Percentiles rank a stretch among this genome's conserved stretches.
phyloP scores from a whole-genome alignment of 2,329 filamentous ascomycete species.

The Colletotrichum sansevieriae region DNA sequence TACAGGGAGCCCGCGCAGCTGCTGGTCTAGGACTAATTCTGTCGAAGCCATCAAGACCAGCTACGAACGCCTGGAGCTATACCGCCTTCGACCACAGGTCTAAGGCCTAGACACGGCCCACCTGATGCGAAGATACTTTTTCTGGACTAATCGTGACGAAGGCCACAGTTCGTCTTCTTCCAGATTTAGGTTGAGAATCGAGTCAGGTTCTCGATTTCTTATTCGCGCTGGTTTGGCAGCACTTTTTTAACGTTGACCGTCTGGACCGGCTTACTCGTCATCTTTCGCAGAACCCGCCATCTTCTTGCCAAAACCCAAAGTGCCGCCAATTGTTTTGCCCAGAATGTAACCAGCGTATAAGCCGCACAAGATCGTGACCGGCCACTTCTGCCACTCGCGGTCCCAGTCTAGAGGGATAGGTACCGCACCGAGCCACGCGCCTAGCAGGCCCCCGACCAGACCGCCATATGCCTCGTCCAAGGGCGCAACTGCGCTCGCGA shows the following conservation, averaged over 20 bases:
- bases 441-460: slow-evolving; percentile 80
- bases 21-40: slow-evolving; percentile 8
- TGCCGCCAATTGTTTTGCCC: slow-evolving; percentile 74
- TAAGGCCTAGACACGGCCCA: background rate
- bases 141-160: background rate
- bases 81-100: background rate
- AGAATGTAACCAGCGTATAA: slow-evolving; percentile 82
- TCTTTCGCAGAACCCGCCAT: slow-evolving; percentile 46
- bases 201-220: background rate
- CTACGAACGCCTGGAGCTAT: slow-evolving; percentile 14
- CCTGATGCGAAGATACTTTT: slow-evolving; percentile 7
- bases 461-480: slow-evolving; percentile 89
- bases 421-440: slow-evolving; percentile 93
- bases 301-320: slow-evolving; percentile 60
- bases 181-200: background rate
- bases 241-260: background rate
- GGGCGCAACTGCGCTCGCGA: slow-evolving; percentile 76
- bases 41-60: background rate
- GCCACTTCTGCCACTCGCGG: slow-evolving; percentile 99
- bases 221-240: background rate
- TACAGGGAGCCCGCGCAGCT: slow-evolving; percentile 12
- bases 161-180: background rate
- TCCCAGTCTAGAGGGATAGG: slow-evolving; percentile 99
- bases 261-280: slow-evolving; percentile 15
- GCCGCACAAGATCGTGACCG: slow-evolving; percentile 89